A percentile compares a stretch with the other conserved stretches of the same genome.
phyloP scores from a whole-genome alignment of 2,329 filamentous ascomycete species.

The Phoma sp. region DNA sequence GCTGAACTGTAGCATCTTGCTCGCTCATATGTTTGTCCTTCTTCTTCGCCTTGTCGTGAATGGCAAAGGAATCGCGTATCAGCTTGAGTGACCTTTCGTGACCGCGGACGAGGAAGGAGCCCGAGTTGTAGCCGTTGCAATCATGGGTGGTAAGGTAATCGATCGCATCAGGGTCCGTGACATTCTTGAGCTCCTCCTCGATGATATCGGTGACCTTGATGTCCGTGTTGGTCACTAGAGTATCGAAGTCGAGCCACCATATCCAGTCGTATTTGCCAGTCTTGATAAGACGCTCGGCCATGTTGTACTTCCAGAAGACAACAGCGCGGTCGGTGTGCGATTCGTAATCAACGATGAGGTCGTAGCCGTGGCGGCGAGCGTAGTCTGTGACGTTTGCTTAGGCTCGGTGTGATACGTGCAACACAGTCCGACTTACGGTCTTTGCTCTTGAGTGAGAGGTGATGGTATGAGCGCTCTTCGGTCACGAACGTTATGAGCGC shows the following conservation, averaged over 20 bases:
- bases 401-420: neutral
- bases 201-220: constrained; percentile 47
- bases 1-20: constrained; percentile 47
- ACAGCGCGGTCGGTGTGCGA: constrained; percentile 37
- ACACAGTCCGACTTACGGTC: constrained; percentile 34
- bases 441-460: constrained; percentile 48
- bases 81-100: constrained; percentile 46
- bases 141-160: constrained; percentile 50
- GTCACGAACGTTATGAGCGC: constrained; percentile 48
- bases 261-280: constrained; percentile 49
- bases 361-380: constrained; percentile 49
- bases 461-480: constrained; percentile 45
- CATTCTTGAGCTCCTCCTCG: constrained; percentile 39
- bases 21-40: constrained; percentile 40
- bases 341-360: constrained; percentile 51
- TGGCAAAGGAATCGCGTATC: constrained; percentile 37
- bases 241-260: constrained; percentile 54
- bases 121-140: constrained; percentile 50
- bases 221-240: constrained; percentile 49
- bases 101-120: constrained; percentile 48
- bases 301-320: constrained; percentile 49
- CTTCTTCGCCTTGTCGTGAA: constrained; percentile 32
- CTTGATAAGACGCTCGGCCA: constrained; percentile 46
- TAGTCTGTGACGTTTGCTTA: constrained; percentile 39
- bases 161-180: constrained; percentile 39